Evolutionary conservation across 2,329 filamentous ascomycete genomes (phyloP).

Genomic region (Orbilia oligospora): DNA sequence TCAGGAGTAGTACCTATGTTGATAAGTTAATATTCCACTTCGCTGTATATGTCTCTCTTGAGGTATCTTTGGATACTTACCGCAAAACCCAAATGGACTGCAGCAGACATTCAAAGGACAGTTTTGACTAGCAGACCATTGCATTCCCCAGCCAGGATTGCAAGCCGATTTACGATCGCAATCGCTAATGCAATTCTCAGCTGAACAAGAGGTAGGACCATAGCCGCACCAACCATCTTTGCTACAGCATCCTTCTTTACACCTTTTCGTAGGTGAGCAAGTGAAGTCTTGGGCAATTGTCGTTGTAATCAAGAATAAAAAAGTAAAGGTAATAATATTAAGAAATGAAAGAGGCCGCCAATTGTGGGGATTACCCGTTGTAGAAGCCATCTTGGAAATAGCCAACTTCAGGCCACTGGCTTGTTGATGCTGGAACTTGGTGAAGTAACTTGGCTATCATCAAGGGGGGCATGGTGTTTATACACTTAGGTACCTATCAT

Average conservation of each 20-base stretch:
- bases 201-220: conserved; percentile 15
- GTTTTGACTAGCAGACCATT: conserved; percentile 24
- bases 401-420: neutral
- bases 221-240: conserved; percentile 31
- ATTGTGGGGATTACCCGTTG: neutral
- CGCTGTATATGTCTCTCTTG: neutral
- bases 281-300: conserved; percentile 25
- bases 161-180: conserved; percentile 27
- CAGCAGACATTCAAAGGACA: conserved; percentile 39
- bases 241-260: conserved; percentile 45
- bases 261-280: conserved; percentile 28
- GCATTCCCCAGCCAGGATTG: conserved; percentile 24
- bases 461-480: conserved; percentile 13
- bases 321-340: neutral
- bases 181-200: conserved; percentile 20
- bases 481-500: neutral
- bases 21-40: neutral
- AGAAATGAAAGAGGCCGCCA: neutral
- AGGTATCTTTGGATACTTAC: neutral
- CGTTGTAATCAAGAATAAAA: neutral
- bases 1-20: conserved; percentile 27
- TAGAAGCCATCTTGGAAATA: conserved; percentile 12
- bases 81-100: conserved; percentile 17
- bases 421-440: neutral
- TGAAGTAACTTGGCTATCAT: neutral